Conservation (phyloP, 768 basidiomycete genomes). For the Trametes gibbosa region DNA sequence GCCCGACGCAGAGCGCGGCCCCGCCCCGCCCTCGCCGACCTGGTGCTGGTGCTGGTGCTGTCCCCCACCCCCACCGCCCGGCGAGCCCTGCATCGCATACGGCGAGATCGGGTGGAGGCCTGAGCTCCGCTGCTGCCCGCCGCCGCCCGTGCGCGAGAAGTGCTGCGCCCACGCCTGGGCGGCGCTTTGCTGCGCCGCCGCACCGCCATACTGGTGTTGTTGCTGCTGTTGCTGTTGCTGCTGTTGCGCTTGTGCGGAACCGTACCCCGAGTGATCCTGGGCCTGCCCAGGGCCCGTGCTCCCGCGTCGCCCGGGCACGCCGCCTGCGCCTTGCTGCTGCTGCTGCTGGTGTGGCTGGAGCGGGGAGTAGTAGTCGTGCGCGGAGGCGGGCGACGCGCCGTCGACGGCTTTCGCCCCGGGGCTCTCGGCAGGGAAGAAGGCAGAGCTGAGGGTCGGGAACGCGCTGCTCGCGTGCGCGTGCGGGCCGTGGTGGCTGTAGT, state of each 20-base stretch:
- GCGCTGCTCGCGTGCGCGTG: not conserved
- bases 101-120: constrained; percentile 7
- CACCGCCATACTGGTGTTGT: not conserved
- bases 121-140: not conserved
- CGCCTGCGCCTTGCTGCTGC: no score
- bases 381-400: constrained; percentile 32
- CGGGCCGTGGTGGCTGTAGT: constrained; percentile 11
- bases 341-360: no score
- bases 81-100: constrained; percentile 15
- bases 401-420: constrained; percentile 31
- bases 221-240: no score
- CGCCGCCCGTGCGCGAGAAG: not conserved
- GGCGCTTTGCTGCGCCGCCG: constrained; percentile 2
- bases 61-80: constrained; percentile 2
- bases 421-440: constrained; percentile 50
- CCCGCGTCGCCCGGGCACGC: not conserved
- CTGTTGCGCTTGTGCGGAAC: no score
- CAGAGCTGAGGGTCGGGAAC: constrained; percentile 56
- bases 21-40: not conserved
- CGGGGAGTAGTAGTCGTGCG: constrained; percentile 28
- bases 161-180: constrained; percentile 4
- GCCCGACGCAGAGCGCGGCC: constrained; percentile 7
- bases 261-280: not conserved
- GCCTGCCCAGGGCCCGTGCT: constrained; percentile 4
- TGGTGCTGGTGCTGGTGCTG: no score